Evolutionary conservation across 2,329 filamentous ascomycete genomes (phyloP), one percentile per base, ranked within the genome.

Genomic region (Coleophoma crateriformis): DNA sequence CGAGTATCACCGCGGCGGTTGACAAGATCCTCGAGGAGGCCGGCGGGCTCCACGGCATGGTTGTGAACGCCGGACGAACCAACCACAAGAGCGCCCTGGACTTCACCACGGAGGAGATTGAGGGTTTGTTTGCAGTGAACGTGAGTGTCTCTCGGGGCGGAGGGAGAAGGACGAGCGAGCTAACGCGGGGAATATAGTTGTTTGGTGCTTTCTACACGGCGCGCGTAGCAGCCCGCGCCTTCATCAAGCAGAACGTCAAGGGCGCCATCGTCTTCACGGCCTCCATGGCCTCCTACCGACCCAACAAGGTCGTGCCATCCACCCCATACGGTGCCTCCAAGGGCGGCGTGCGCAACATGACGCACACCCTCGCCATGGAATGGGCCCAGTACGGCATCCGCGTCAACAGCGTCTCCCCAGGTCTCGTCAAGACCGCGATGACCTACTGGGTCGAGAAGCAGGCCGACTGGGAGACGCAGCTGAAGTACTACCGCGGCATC

Each of bases 401-500:
- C 2, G 62, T 66, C 40, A 71, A 71, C 57, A 63, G 62, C 6
- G 59, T 71, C 12, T 70, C 66, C 0, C 69, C 68, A 0, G 69
- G 51, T 61, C 55, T 56, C 19, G 52, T 61, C 1, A 57, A 50
- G 37, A 59, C 67, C 1, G 67, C 66, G 2, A 68, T 71, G 65
- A 70, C 68, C 10, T 74, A 76, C 57, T 76, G 70, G 59, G 69
- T 77, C 4, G 71, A 74, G 17, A 67, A 68, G 45, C 69, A 72
- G 45, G 67, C 70, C 0, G 75, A 78, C 52, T 78, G 73, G 72
- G 70, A 75, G 44, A 61, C 72, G 52, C 75, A 78, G 63, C 67
- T 78, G 56, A 71, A 75, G 60, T 78, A 78, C 57, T 78, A 78
- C 55, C 74, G 76, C 8, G 76, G 74, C 1, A 75, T 79, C 64